phyloP scores from a whole-genome alignment of 345 rosid species.

The Viola odorata region DNA sequence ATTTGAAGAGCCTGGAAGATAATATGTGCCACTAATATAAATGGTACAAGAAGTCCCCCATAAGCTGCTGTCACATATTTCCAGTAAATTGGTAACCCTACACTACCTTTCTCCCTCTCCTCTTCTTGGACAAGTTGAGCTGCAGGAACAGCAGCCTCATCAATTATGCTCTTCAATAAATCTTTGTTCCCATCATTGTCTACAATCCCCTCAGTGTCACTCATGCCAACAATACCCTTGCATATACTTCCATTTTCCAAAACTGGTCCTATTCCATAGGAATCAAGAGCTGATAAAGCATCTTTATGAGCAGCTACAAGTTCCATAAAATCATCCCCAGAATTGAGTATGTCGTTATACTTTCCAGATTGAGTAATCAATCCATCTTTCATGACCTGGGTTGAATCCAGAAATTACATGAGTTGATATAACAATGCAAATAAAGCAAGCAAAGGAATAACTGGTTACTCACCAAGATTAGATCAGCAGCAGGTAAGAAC shows the following conservation, averaged over 20 bases:
- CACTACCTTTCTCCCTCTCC: slow-evolving; percentile 79
- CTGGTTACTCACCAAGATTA: slow-evolving; percentile 45
- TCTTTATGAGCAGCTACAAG: slow-evolving; percentile 68
- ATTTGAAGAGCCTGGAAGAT: slow-evolving; percentile 65
- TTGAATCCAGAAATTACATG: not conserved
- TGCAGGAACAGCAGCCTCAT: slow-evolving; percentile 32
- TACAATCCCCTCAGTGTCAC: slow-evolving; percentile 13
- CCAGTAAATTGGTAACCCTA: slow-evolving; percentile 58
- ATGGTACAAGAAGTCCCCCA: slow-evolving; percentile 70
- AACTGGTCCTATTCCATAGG: slow-evolving; percentile 27
- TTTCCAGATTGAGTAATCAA: slow-evolving; percentile 68
- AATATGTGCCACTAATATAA: slow-evolving; percentile 54
- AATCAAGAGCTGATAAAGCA: slow-evolving; percentile 52
- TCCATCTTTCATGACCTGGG: slow-evolving; percentile 78
- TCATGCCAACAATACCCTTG: slow-evolving; percentile 17
- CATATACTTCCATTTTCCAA: slow-evolving; percentile 21
- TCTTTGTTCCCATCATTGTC: slow-evolving; percentile 28
- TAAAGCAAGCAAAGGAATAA: not conserved
- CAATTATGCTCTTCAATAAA: slow-evolving; percentile 28
- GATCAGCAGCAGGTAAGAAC: slow-evolving; percentile 60
- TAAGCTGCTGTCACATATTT: slow-evolving; percentile 58
- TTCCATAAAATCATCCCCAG: slow-evolving; percentile 68
- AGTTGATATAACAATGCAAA: not conserved
- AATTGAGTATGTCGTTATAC: slow-evolving; percentile 52
- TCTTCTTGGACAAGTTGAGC: slow-evolving; percentile 73